These are phyloP conservation scores for Crataegus laevigata DNA, from an alignment of 306 rosid genomes.

Conservation along the genomic window DNA sequence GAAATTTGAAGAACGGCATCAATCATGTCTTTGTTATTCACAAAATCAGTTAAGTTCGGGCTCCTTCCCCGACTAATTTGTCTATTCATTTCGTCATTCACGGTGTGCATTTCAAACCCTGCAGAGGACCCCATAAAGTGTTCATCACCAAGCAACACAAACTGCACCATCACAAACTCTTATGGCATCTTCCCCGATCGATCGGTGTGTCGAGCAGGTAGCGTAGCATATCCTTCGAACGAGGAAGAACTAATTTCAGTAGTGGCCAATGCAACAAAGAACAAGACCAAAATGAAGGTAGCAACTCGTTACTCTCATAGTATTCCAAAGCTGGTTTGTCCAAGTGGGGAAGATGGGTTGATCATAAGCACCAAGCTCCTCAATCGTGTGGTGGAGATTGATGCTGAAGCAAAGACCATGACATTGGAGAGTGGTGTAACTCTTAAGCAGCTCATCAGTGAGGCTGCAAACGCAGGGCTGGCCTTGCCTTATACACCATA, in stretches of 20 bases:
- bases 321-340: constrained; percentile 68
- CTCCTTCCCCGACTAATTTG: not conserved
- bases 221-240: constrained; percentile 36
- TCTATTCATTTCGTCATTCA: constrained; percentile 18
- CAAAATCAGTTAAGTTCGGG: not conserved
- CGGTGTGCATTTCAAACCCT: constrained; percentile 25
- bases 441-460: constrained; percentile 37
- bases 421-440: constrained; percentile 60
- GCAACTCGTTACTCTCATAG: constrained; percentile 59
- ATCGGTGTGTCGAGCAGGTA: constrained; percentile 27
- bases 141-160: constrained; percentile 28
- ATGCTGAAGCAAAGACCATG: constrained; percentile 33
- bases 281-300: constrained; percentile 38
- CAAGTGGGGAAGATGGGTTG: constrained; percentile 44
- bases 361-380: constrained; percentile 66
- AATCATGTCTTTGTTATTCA: constrained; percentile 18
- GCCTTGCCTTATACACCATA: constrained; percentile 62
- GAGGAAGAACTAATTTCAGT: constrained; percentile 47
- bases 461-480: constrained; percentile 49
- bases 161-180: constrained; percentile 71
- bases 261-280: constrained; percentile 39
- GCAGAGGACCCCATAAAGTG: constrained; percentile 65
- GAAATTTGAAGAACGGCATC: not conserved
- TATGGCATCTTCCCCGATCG: constrained; percentile 68
- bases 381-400: constrained; percentile 28